A percentile compares a stretch with the other conserved stretches of the same genome.
Evolutionary conservation across 768 basidiomycete genomes (phyloP).

Genomic region (Boletus barrowsii): DNA sequence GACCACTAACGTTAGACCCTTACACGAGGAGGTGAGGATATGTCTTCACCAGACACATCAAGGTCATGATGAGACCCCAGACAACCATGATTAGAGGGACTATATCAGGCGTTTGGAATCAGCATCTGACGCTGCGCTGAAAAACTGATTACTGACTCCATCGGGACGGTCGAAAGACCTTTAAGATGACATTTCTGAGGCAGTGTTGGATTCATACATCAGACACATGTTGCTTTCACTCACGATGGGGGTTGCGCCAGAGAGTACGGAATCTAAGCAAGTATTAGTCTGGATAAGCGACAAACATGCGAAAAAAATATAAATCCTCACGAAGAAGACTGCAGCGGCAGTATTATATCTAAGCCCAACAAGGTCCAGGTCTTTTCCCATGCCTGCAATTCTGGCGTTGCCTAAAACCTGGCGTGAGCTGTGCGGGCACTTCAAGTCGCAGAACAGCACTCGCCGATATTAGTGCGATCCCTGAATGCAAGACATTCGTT

Average conservation of each 20-base stretch:
- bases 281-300: background rate
- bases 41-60: constrained; percentile 37
- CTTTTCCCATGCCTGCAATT: constrained; percentile 44
- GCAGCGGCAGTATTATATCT: constrained; percentile 39
- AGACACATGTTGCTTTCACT: constrained; percentile 6
- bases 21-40: constrained; percentile 29
- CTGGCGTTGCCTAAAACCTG: constrained; percentile 36
- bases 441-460: constrained; percentile 5
- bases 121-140: background rate
- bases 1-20: constrained; percentile 1
- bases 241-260: constrained; percentile 40
- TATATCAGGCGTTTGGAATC: constrained; percentile 19
- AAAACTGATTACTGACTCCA: constrained; percentile 25
- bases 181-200: constrained; percentile 37
- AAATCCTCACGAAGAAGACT: constrained; percentile 34
- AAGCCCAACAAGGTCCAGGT: constrained; percentile 35
- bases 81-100: constrained; percentile 36
- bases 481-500: constrained; percentile 16
- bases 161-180: constrained; percentile 31
- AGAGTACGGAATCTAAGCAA: constrained; percentile 33
- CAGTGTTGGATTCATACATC: background rate
- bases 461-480: constrained; percentile 45
- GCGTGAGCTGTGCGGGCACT: constrained; percentile 1
- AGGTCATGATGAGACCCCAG: constrained; percentile 37
- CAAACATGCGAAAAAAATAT: background rate